phyloP scores from a whole-genome alignment of 1,284 basidiomycete genomes.

The Afroboletus lepidellus region DNA sequence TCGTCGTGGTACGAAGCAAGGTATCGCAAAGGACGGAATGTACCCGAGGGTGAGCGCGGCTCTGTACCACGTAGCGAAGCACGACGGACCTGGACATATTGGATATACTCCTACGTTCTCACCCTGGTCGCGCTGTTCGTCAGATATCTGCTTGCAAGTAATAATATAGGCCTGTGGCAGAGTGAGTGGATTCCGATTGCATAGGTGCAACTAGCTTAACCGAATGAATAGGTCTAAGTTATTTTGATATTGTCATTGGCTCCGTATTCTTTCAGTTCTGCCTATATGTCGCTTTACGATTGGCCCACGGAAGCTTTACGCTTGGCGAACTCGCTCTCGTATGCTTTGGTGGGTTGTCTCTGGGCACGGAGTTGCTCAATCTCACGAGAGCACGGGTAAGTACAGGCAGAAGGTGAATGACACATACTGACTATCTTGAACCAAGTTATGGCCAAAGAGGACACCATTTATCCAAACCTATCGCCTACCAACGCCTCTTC shows the following conservation, averaged over 20 bases:
- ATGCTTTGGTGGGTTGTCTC: constrained; percentile 81
- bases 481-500: constrained; percentile 87
- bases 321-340: constrained; percentile 91
- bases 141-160: constrained; percentile 44
- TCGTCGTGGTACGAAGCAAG: constrained; percentile 71
- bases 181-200: constrained; percentile 43
- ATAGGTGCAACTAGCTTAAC: constrained; percentile 7
- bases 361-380: constrained; percentile 85
- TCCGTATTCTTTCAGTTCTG: constrained; percentile 90
- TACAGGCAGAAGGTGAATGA: constrained; percentile 4
- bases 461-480: constrained; percentile 93
- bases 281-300: constrained; percentile 84
- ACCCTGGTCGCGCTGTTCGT: constrained; percentile 48
- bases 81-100: constrained; percentile 58
- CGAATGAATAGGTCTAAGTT: constrained; percentile 60
- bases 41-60: constrained; percentile 62
- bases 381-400: constrained; percentile 78
- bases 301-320: constrained; percentile 92
- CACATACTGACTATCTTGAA: constrained; percentile 10
- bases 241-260: constrained; percentile 74
- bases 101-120: constrained; percentile 56
- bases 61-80: constrained; percentile 76
- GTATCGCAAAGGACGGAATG: constrained; percentile 41
- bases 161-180: constrained; percentile 60
- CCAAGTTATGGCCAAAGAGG: constrained; percentile 74